Base-by-base conservation (phyloP, 768 basidiomycete species). In the Tubosaeta sp. region DNA sequence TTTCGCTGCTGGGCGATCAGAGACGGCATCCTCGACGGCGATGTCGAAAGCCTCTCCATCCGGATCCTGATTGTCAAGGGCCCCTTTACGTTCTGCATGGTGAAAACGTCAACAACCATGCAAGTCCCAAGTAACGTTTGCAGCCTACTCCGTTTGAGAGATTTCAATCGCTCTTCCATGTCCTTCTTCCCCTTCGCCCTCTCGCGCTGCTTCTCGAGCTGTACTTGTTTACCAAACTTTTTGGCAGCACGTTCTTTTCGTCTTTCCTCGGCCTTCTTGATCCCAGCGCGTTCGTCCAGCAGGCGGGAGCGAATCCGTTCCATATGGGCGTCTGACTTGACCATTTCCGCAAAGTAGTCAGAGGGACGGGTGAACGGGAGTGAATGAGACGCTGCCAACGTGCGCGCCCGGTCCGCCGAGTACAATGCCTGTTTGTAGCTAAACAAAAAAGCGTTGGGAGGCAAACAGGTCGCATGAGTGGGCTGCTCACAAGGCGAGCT, bases 311-410 rank as follows among this genome's bases (percentile, higher is more conserved):
- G 87, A 58, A 98, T 90, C 52, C 93, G 84, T 67, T 96, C 93
- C 96, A 99, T 99, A 71, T 99, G 96, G 7, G 88, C 75, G 61
- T 99, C 96, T 29, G 85, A 86, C 70, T 98, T 97, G 59, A 97
- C 87, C 95, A 98, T 98, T 72, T 98, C 95, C 21, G 95, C 95
- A 57, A 95, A 98, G 68, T 94, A 98, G 70, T 97, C 95, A 0
- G 82, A 60, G 0, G 96, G 96, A 13, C 95, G 87, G 10, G 90
- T 87, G 71, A 96, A 98, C 0, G 94, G 84, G 52, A 93, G 74
- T 21, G 83, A 80, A 66, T 85, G 79, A 60, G 89, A 85, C 12
- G 78, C 71, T n/a, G 90, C 90, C n/a, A 93, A 80, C 3, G 76
- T 64, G 46, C 82, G 83, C 3, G 93, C 93, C 24, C 77, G 70